Base-by-base conservation (phyloP, 257 asterid species). In the Solanum megistacrolobum region DNA sequence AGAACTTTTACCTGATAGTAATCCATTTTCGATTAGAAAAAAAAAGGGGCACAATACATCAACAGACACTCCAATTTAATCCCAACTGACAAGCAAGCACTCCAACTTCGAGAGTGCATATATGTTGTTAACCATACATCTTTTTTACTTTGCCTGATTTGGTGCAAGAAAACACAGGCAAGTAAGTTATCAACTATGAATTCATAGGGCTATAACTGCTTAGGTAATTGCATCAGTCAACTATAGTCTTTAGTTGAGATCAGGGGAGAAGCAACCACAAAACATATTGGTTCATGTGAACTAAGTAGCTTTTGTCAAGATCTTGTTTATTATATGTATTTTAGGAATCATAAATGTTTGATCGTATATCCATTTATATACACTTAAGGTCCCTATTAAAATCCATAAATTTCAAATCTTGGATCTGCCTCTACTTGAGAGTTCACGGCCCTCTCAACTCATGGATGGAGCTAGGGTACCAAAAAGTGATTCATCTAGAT, bases 1-100 rank as follows among this genome's bases (percentile, higher is more conserved):
- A 2, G 90, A 86, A 35, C 90, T 89, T n/a, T 69, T 88, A 85
- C 98, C 97, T 94, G 92, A 73, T 7, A 65, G 46, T 72, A 25
- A 20, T n/a, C 87, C 32, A 20, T 23, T 32, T 84, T 29, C 7
- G 12, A 23, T 75, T 75, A 36, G 83, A 36, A 23, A 72, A 18
- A 9, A 9, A 23, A 4, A 34, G 35, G 5, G 12, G 25, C 25
- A 55, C 5, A 58, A 21, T 58, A 20, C 12, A 21, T 6, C 62
- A 58, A 58, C 68, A 69, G 2, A 69, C 8, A 69, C 27, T 29
- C 38, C 27, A 68, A 25, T 11, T 25, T 66, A 14, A n/a, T 9
- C 14, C 27, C 14, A 62, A n/a, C 31, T 23, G 29, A 62, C 7
- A 60, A 21, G 12, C 5, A 60, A 21, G 6, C 29, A 21, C 69